Conservation (phyloP, 2,329 filamentous ascomycete genomes). For the Beauveria medogensis region DNA sequence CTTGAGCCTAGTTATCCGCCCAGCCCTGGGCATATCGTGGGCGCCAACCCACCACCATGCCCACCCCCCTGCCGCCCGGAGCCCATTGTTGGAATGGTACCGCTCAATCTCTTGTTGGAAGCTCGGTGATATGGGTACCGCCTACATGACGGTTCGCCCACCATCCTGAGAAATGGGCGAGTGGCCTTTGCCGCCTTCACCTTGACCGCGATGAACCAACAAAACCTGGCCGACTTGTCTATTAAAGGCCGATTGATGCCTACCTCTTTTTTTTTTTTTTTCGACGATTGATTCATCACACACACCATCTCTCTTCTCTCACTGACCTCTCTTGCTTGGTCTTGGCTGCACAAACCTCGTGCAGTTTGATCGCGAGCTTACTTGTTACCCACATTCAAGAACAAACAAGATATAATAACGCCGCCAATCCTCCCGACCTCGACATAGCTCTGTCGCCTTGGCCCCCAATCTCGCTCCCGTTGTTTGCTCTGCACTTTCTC, state of each 20-base stretch:
- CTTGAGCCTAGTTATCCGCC: background rate
- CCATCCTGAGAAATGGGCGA: background rate
- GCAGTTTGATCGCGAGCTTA: background rate
- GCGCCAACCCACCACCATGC: background rate
- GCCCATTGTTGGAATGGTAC: background rate
- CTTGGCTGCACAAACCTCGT: background rate
- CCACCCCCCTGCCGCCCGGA: background rate
- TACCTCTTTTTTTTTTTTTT: background rate
- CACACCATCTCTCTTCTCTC: background rate
- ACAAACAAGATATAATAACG: background rate
- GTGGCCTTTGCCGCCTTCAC: slow-evolving; percentile 2
- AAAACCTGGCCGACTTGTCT: background rate
- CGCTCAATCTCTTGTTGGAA: background rate
- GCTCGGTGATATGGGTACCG: background rate
- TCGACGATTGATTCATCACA: background rate
- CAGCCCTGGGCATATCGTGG: slow-evolving; percentile 2
- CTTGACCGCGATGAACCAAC: slow-evolving; percentile 4
- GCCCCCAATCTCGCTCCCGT: background rate
- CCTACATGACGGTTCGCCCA: background rate
- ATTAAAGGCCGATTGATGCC: slow-evolving; percentile 6
- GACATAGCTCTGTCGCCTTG: background rate
- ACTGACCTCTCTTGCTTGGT: background rate
- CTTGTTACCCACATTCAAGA: background rate
- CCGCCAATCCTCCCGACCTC: background rate
- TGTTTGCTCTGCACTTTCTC: background rate